These are phyloP conservation scores for Naganishia vishniacii DNA, from an alignment of 768 basidiomycete genomes.

Conservation along the genomic window DNA sequence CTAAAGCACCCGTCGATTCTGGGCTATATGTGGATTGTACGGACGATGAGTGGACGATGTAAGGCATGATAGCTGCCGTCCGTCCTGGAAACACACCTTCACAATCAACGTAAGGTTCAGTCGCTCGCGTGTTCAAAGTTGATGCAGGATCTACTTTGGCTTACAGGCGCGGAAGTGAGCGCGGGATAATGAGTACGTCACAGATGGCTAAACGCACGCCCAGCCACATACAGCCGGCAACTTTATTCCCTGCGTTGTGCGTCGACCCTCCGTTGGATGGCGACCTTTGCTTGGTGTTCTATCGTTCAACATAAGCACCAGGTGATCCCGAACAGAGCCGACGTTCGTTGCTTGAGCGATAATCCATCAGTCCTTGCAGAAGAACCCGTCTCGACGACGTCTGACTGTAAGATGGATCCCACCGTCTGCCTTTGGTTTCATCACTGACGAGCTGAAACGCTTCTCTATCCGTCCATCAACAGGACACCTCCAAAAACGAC, in stretches of 20 bases:
- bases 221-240: constrained; percentile 3
- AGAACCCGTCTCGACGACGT: no score
- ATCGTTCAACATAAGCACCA: background rate
- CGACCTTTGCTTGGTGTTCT: background rate
- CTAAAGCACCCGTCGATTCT: no score
- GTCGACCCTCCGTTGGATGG: background rate
- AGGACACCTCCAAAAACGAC: no score
- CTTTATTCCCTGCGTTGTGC: background rate
- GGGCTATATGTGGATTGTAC: no score
- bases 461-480: background rate
- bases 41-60: no score
- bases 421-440: background rate
- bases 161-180: background rate
- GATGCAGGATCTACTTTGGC: constrained; percentile 5
- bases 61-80: no score
- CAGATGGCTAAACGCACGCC: constrained; percentile 18
- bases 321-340: background rate
- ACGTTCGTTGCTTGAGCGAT: no score
- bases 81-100: no score
- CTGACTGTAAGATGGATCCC: background rate
- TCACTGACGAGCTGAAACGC: constrained; percentile 1
- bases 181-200: constrained; percentile 13
- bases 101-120: no score
- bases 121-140: constrained; percentile 5
- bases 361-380: no score